phyloP scores from a whole-genome alignment of 2,329 filamentous ascomycete genomes.

The Fusarium devonianum region DNA sequence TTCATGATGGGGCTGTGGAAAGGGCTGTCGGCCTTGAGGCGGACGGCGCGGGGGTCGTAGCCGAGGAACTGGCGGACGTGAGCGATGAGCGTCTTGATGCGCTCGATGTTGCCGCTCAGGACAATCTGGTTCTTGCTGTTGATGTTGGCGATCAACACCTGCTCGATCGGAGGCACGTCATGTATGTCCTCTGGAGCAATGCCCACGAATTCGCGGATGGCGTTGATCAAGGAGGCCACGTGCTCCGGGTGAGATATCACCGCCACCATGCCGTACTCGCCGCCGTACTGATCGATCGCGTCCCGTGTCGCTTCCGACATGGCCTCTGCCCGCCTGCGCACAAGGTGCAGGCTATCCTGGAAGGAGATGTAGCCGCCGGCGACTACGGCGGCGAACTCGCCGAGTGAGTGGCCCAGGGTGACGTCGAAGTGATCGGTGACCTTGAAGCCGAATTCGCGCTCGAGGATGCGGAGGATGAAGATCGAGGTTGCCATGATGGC shows the following conservation, averaged over 20 bases:
- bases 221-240: slow-evolving; percentile 71
- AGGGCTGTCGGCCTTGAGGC: slow-evolving; percentile 84
- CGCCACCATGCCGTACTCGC: slow-evolving; percentile 93
- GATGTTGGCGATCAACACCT: slow-evolving; percentile 91
- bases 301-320: slow-evolving; percentile 80
- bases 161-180: slow-evolving; percentile 77
- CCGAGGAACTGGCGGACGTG: slow-evolving; percentile 90
- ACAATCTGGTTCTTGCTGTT: slow-evolving; percentile 98
- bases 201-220: slow-evolving; percentile 81
- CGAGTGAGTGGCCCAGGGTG: slow-evolving; percentile 87
- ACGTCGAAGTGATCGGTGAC: slow-evolving; percentile 77
- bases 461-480: slow-evolving; percentile 85
- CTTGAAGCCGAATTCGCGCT: slow-evolving; percentile 82
- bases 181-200: slow-evolving; percentile 72
- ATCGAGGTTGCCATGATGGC: slow-evolving; percentile 96
- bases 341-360: slow-evolving; percentile 77
- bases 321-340: slow-evolving; percentile 78
- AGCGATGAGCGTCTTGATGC: slow-evolving; percentile 80
- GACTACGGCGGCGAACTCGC: slow-evolving; percentile 91
- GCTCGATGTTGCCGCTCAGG: slow-evolving; percentile 83
- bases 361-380: slow-evolving; percentile 83
- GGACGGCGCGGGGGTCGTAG: slow-evolving; percentile 87
- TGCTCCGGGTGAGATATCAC: slow-evolving; percentile 86
- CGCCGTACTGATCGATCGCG: slow-evolving; percentile 72
- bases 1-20: slow-evolving; percentile 94